phyloP scores from a whole-genome alignment of 495 filamentous ascomycete genomes.

The Lasiosphaeris hirsuta region DNA sequence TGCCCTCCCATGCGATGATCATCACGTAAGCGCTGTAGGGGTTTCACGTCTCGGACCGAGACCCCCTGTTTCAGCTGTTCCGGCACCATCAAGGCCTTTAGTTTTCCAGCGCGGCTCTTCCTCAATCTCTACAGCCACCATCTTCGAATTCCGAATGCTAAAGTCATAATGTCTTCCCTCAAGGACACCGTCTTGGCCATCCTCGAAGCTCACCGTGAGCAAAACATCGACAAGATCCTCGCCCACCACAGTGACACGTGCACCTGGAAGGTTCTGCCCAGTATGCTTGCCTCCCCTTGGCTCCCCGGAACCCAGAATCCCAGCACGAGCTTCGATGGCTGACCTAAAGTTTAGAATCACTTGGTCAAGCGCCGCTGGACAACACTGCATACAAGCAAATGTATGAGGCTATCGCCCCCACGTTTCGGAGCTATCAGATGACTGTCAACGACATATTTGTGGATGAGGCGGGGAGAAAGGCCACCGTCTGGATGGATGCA shows the following conservation, averaged over 20 bases:
- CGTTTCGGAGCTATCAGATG: conserved; percentile 16
- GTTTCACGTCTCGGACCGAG: no score
- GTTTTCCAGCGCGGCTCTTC: no score
- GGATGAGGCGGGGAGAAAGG: conserved; percentile 21
- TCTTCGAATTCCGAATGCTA: no score
- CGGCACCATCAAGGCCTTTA: no score
- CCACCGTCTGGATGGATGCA: conserved; percentile 16
- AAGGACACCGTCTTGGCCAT: background rate
- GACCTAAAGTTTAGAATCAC: background rate
- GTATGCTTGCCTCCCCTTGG: no score
- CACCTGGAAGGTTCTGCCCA: background rate
- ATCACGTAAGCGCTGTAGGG: no score
- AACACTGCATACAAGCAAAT: background rate
- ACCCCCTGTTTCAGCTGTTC: no score
- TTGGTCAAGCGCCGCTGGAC: background rate
- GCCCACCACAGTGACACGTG: background rate
- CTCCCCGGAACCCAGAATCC: no score
- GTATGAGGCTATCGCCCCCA: background rate
- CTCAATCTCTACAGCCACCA: no score
- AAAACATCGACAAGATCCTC: conserved; percentile 4
- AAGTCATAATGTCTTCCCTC: background rate
- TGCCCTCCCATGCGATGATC: no score
- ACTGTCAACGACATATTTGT: conserved; percentile 16
- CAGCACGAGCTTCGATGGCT: background rate
- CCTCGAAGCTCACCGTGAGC: background rate